phyloP scores from a whole-genome alignment of 495 filamentous ascomycete genomes.

The Penicillium atrosanguineum region DNA sequence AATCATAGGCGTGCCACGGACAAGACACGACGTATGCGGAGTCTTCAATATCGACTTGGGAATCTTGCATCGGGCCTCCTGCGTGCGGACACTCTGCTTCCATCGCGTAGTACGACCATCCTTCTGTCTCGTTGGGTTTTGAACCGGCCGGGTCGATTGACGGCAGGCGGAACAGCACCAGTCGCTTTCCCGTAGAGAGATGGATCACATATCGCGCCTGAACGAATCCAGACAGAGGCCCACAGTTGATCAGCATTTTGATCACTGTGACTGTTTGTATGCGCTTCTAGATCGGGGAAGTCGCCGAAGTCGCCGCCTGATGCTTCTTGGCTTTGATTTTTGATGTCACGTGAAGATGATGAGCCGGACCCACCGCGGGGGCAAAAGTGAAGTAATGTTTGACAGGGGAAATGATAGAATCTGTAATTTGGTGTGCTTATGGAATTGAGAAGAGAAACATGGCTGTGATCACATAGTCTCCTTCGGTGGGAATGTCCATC shows the following conservation, averaged over 20 bases:
- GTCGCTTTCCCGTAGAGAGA: conserved; percentile 48
- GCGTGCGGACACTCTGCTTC: conserved; percentile 54
- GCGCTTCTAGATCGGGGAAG: background rate
- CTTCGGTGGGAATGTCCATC: no score
- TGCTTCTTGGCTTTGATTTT: background rate
- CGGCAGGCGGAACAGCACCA: conserved; percentile 50
- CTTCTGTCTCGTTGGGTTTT: conserved; percentile 36
- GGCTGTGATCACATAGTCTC: no score
- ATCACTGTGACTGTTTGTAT: background rate
- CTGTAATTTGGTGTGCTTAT: no score
- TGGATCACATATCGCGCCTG: conserved; percentile 48
- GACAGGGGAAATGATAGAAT: background rate
- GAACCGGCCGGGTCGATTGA: conserved; percentile 34
- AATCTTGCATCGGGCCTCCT: conserved; percentile 51
- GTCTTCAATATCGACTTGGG: conserved; percentile 52
- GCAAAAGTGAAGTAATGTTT: background rate
- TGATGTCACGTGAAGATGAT: conserved; percentile 9
- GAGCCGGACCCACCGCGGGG: background rate
- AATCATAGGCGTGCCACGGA: conserved; percentile 57
- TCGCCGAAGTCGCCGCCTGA: background rate
- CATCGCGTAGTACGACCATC: conserved; percentile 55
- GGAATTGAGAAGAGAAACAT: no score
- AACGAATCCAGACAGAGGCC: conserved; percentile 33
- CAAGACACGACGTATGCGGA: conserved; percentile 54
- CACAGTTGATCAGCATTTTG: conserved; percentile 37